These are phyloP conservation scores for Ophiostoma sp. DNA, from an alignment of 2,329 filamentous ascomycete genomes.

Conservation along the genomic window DNA sequence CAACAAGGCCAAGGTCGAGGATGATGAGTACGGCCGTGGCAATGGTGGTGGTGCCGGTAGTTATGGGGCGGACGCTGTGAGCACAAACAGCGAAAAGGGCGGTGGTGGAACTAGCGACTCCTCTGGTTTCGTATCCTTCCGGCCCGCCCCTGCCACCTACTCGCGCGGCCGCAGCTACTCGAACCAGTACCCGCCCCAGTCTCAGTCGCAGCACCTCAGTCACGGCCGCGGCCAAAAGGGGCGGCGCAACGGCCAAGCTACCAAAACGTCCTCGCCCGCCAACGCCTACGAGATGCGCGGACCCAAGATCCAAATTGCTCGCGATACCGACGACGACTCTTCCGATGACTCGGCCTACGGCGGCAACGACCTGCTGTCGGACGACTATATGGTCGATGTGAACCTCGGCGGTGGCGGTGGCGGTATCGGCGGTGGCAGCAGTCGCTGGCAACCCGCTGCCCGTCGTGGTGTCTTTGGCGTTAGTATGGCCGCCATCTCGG, in stretches of 20 bases:
- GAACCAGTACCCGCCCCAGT: conserved; percentile 10
- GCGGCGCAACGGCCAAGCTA: not conserved
- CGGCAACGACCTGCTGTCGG: conserved; percentile 16
- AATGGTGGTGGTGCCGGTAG: conserved; percentile 45
- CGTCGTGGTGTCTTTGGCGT: conserved; percentile 23
- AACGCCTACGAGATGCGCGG: conserved; percentile 20
- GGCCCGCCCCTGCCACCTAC: conserved; percentile 31
- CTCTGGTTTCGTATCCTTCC: conserved; percentile 35
- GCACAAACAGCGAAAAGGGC: conserved; percentile 36
- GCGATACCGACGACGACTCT: conserved; percentile 26
- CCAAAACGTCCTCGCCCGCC: not conserved
- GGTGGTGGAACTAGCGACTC: conserved; percentile 33
- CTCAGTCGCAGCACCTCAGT: not conserved
- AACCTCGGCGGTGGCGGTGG: not conserved
- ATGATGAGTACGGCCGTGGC: conserved; percentile 40
- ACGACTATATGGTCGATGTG: conserved; percentile 21
- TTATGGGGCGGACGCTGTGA: conserved; percentile 33
- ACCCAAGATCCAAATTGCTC: conserved; percentile 29
- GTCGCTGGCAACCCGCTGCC: conserved; percentile 28
- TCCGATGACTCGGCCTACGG: conserved; percentile 14
- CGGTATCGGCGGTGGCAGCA: not conserved
- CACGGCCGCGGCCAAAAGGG: conserved; percentile 5
- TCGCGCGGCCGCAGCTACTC: conserved; percentile 34
- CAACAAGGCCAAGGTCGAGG: conserved; percentile 59
- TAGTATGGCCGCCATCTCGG: not conserved